Base-by-base conservation (phyloP, 768 basidiomycete species). In the Russula emetica region DNA sequence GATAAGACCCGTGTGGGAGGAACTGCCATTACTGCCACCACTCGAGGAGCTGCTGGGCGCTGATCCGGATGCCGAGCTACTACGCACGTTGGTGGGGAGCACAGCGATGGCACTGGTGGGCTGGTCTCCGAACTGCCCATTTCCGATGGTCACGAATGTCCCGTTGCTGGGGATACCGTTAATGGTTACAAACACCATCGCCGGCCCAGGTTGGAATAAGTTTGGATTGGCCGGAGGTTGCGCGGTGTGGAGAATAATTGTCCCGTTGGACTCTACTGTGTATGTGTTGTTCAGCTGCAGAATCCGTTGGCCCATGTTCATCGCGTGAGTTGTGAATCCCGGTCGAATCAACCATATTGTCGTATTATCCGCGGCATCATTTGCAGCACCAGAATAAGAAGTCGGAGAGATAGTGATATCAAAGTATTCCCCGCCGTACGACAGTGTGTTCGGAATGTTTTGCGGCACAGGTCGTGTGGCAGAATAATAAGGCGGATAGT, bases 401-500 rank as follows among this genome's bases (percentile, higher is more conserved):
- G 77, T 77, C 1, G 85, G 72, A 24, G 86, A 80, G 47, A 98
- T 76, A 1, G 80, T 82, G 66, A 98, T 76, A 74, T 95, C 83
- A 73, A 97, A 97, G 20, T 80, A 77, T 30, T 77, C 64, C 1
- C 96, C 96, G 44, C 96, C 96, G 70, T 99, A 99, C 0, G 83
- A 75, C 56, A 99, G 78, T 1, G 77, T 88, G n/a, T 74, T 75
- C 0, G 95, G 95, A 0, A 92, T 73, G 7, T 88, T 87, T 16
- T 77, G 72, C 16, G 88, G 89, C 1, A 75, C 75, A 1, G 96
- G 96, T 13, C 94, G 87, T 0, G 78, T 78, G 13, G 87, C 81
- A 45, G 82, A 78, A 78, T 88, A 98, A 77, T 96, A 99, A 13
- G 85, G 80, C 0, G 96, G 96, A 77, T 94, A 98, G 79, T 94